A percentile compares a stretch with the other conserved stretches of the same genome.
These are phyloP conservation scores for Davidsoniella australis DNA, from an alignment of 2,329 filamentous ascomycete species.

Conservation along the genomic window DNA sequence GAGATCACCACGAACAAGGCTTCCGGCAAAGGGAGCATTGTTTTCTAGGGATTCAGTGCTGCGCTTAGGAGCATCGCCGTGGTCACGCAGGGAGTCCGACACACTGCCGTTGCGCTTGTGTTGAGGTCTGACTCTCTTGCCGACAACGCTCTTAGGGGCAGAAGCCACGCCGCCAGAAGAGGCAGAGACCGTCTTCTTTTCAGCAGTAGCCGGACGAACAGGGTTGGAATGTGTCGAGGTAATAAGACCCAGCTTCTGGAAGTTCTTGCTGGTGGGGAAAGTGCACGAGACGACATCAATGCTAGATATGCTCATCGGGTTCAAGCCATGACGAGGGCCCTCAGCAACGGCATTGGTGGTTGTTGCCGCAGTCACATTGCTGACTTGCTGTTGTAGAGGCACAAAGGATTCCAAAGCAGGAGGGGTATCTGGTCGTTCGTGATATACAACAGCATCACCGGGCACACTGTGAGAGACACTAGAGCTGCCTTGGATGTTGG, in stretches of 20 bases:
- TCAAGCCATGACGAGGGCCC: constrained; percentile 2
- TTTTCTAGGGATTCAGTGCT: constrained; percentile 35
- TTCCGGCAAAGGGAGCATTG: constrained; percentile 48
- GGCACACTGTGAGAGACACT: constrained; percentile 3
- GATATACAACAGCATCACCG: background rate
- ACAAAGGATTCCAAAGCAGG: background rate
- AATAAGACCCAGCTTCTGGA: constrained; percentile 17
- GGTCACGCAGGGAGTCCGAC: constrained; percentile 67
- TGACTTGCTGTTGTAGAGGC: background rate
- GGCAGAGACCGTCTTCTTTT: constrained; percentile 15
- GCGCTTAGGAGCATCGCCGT: constrained; percentile 31
- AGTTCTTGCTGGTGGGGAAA: constrained; percentile 34
- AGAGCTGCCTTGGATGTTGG: background rate
- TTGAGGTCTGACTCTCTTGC: constrained; percentile 40
- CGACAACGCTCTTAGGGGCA: constrained; percentile 39
- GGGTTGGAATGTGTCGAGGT: constrained; percentile 17
- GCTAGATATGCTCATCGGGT: constrained; percentile 39
- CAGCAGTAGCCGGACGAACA: constrained; percentile 27
- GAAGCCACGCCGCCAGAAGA: constrained; percentile 34
- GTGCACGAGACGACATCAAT: constrained; percentile 47
- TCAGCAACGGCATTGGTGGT: background rate
- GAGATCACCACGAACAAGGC: constrained; percentile 71
- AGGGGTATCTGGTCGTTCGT: constrained; percentile 1
- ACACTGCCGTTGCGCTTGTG: constrained; percentile 82
- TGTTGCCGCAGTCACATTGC: background rate